Evolutionary conservation across 495 filamentous ascomycete species (phyloP).

Genomic region (Tuber borchii): DNA sequence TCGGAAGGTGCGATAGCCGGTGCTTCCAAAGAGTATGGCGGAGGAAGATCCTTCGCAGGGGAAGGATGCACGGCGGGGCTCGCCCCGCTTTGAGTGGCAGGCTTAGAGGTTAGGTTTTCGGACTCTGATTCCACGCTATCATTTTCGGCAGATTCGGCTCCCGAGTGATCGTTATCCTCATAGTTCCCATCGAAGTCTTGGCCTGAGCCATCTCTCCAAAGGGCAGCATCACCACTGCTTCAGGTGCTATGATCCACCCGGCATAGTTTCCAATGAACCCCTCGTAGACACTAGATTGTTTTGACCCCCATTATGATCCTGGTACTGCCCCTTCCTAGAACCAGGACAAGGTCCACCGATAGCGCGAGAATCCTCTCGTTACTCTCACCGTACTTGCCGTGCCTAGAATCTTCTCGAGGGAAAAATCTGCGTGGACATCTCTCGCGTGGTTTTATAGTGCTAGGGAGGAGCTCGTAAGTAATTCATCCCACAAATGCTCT

Average conservation of each 20-base stretch:
- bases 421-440: no score
- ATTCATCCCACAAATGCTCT: not conserved
- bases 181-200: slow-evolving; percentile 16
- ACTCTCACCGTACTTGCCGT: not conserved
- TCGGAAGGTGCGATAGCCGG: not conserved
- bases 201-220: slow-evolving; percentile 30
- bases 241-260: no score
- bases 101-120: not conserved
- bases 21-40: not conserved
- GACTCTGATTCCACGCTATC: slow-evolving; percentile 9
- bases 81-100: not conserved
- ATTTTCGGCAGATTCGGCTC: slow-evolving; percentile 11
- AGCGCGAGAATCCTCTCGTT: not conserved
- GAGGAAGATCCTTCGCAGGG: not conserved
- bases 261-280: no score
- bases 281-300: no score
- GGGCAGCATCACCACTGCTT: no score
- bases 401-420: no score
- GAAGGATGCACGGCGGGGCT: not conserved
- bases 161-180: slow-evolving; percentile 37
- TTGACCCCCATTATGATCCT: not conserved
- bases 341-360: not conserved
- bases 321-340: not conserved
- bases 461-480: slow-evolving; percentile 10
- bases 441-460: slow-evolving; percentile 38